phyloP scores from a whole-genome alignment of 139 green algal species.

The Desmodesmus armatus region DNA sequence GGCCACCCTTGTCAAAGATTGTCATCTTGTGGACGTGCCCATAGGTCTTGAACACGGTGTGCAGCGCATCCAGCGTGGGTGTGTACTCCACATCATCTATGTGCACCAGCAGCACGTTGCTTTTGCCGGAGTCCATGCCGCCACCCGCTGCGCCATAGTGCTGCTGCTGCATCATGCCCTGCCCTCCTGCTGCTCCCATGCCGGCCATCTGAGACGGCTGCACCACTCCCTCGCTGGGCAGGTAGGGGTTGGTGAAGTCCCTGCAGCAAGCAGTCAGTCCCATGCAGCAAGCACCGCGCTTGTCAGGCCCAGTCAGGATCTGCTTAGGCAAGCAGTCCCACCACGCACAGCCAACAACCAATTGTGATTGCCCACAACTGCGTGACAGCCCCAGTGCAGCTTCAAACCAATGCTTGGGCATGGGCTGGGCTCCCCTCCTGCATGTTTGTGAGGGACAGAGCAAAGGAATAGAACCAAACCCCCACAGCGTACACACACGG shows the following conservation, averaged over 20 bases:
- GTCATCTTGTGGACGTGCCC: slow-evolving; percentile 21
- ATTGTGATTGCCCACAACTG: no score
- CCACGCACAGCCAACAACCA: no score
- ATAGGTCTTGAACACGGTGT: slow-evolving; percentile 37
- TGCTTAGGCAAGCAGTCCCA: no score
- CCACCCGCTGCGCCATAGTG: neutral
- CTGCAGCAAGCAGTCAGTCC: no score
- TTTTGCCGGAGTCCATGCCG: neutral
- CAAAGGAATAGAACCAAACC: no score
- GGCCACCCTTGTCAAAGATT: slow-evolving; percentile 2
- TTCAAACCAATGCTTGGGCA: no score
- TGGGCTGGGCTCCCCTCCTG: neutral
- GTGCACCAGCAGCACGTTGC: slow-evolving; percentile 22
- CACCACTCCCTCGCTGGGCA: neutral
- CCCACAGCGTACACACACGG: no score
- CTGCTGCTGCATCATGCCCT: neutral
- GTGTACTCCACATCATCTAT: slow-evolving; percentile 43
- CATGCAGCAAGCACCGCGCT: no score
- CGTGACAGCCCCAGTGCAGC: no score
- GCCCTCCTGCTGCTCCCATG: slow-evolving; percentile 9
- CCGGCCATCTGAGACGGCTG: slow-evolving; percentile 6
- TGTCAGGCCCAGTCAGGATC: no score
- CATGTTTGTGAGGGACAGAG: neutral
- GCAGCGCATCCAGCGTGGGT: slow-evolving; percentile 28
- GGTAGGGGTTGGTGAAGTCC: slow-evolving; percentile 32